These are phyloP conservation scores for Rhodomyrtus psidioides DNA, from an alignment of 441 rosid species.

Conservation along the genomic window DNA sequence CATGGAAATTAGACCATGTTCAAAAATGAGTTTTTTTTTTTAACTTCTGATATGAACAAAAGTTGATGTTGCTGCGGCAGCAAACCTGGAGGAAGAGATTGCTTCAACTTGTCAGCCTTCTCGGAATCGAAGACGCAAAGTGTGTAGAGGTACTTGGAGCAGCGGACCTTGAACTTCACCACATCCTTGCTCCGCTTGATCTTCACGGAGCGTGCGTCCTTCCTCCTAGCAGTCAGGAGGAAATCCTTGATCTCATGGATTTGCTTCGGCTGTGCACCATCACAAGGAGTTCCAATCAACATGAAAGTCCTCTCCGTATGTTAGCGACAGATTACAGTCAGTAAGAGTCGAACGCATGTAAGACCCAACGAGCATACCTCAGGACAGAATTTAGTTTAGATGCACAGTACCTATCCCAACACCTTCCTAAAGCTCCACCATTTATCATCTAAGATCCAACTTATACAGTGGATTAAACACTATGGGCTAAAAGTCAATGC, in stretches of 20 bases:
- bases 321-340: not conserved
- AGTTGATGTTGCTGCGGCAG: not conserved
- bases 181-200: slow-evolving; percentile 4
- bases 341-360: not conserved
- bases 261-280: slow-evolving; percentile 1
- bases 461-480: not conserved
- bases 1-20: not conserved
- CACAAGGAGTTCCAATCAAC: not conserved
- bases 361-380: not conserved
- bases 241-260: slow-evolving; percentile 8
- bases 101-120: slow-evolving; percentile 10
- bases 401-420: not conserved
- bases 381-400: not conserved
- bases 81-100: slow-evolving; percentile 1
- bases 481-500: not conserved
- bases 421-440: not conserved
- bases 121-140: slow-evolving; percentile 6
- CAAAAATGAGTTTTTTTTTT: not conserved
- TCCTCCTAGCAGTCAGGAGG: slow-evolving; percentile 11
- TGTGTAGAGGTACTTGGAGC: slow-evolving; percentile 12
- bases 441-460: not conserved
- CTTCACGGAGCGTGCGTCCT: not conserved
- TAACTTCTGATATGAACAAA: not conserved
- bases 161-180: slow-evolving; percentile 11
- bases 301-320: not conserved